Percentiles rank a stretch among this genome's conserved stretches.
phyloP scores from a whole-genome alignment of 192 early-diverging fungal species.

The Powellomyces hirtus region DNA sequence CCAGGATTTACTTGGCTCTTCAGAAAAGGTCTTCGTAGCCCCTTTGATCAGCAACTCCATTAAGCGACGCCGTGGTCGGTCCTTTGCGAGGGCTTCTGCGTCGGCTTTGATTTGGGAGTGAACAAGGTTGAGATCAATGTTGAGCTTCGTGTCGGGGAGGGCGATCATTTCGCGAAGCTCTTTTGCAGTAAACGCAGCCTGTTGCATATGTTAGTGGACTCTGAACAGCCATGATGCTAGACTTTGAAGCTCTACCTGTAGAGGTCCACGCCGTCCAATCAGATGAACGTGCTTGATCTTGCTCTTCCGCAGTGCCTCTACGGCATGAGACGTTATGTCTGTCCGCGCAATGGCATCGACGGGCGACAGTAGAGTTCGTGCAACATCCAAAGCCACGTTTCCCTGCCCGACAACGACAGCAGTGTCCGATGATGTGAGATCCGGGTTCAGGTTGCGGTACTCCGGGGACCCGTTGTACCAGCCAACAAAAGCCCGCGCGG shows the following conservation, averaged over 20 bases:
- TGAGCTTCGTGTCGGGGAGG: slow-evolving; percentile 61
- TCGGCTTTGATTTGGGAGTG: slow-evolving; percentile 47
- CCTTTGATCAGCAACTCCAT: slow-evolving; percentile 67
- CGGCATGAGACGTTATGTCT: slow-evolving; percentile 78
- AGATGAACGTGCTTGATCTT: slow-evolving; percentile 79
- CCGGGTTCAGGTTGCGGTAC: slow-evolving; percentile 55
- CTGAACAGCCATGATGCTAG: neutral
- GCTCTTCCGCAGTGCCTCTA: slow-evolving; percentile 64
- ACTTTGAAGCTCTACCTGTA: no score
- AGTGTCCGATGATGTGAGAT: slow-evolving; percentile 65
- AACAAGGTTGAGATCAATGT: slow-evolving; percentile 62
- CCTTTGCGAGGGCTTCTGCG: slow-evolving; percentile 8
- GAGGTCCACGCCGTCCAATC: slow-evolving; percentile 86
- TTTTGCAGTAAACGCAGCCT: slow-evolving; percentile 89
- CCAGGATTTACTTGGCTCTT: slow-evolving; percentile 57
- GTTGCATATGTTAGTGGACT: neutral
- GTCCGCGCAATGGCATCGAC: slow-evolving; percentile 73
- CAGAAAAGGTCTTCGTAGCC: slow-evolving; percentile 49
- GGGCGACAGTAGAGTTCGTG: slow-evolving; percentile 76
- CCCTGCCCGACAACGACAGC: slow-evolving; percentile 88
- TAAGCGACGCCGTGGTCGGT: slow-evolving; percentile 77
- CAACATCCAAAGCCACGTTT: slow-evolving; percentile 92
- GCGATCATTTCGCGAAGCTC: slow-evolving; percentile 92
- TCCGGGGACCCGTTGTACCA: slow-evolving; percentile 93
- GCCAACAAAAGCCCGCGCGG: slow-evolving; percentile 83